Base-by-base conservation (phyloP, 441 rosid genomes). In the Erodium texanum region DNA sequence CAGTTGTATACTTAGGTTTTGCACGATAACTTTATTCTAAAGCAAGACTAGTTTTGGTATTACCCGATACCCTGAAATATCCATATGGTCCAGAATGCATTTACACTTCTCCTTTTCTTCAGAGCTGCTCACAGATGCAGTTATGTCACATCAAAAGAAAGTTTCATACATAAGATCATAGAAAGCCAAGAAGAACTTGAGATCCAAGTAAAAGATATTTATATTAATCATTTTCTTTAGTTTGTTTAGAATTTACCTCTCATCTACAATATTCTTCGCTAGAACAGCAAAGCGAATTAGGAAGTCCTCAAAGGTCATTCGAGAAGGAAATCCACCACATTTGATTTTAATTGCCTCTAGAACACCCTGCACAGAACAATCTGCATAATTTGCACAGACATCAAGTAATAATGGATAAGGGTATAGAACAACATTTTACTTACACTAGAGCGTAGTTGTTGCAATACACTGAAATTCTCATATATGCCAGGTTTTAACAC, bases 321-420 rank as follows among this genome's bases (percentile, higher is more conserved):
- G 97, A 79, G 99, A 90, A 61, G 99, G 99, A 76, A 86, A 95
- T 64, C 99, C 99, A 12, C 99, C 70, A 95, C 87, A 71, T 98
- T 95, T 61, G 77, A 95, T 95, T 84, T 97, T 84, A 76, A 95
- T 95, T 67, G 99, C 99, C 78, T 95, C 99, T 67, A 95, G 74
- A 77, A 95, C 99, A 83, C 99, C 99, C 98, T 95, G 76, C 43
- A 79, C 48, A 27, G 64, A 61, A 61, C 64, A 61, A 61, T 24
- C 64, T 14, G 64, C 34, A 61, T 61, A 5, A 61, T 23, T 23
- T 61, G 64, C 18, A 24, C 64, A 61, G 64, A 27, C 32, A 27
- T 61, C 32, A 24, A 24, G 34, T 23, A 8, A 61, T 24, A 61
- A 24, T 27, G n/a, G 36, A 23, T 5, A 62, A 36, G 36, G 7